A percentile compares a stretch with the other conserved stretches of the same genome.
Evolutionary conservation across 2,329 filamentous ascomycete species (phyloP).

Genomic region (Metarhizium sp.): DNA sequence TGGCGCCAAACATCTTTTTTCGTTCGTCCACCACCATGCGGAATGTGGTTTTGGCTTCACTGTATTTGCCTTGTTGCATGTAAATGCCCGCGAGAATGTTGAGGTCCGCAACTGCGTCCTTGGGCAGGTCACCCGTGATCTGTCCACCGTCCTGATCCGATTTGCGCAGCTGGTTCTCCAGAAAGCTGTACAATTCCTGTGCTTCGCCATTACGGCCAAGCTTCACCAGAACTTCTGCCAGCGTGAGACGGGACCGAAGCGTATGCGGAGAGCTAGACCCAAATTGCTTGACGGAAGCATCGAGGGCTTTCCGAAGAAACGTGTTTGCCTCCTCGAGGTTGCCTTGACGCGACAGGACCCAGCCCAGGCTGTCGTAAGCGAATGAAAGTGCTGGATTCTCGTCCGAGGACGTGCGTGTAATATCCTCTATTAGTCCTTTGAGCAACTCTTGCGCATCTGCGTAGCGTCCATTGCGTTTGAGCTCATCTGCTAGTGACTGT

Average conservation of each 20-base stretch:
- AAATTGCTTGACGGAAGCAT: not conserved
- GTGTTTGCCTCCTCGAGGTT: not conserved
- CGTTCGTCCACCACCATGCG: not conserved
- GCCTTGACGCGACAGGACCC: not conserved
- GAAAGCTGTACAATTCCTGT: not conserved
- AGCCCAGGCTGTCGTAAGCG: not conserved
- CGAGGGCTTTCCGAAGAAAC: not conserved
- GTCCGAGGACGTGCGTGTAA: not conserved
- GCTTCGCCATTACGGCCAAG: not conserved
- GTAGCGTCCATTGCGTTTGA: not conserved
- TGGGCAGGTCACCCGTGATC: not conserved
- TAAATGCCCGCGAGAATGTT: not conserved
- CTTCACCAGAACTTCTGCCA: not conserved
- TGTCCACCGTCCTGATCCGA: not conserved
- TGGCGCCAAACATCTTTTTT: not conserved
- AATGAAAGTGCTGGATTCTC: not conserved
- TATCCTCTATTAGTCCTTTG: not conserved
- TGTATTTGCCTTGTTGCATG: not conserved
- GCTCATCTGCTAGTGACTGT: not conserved
- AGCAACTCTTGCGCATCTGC: not conserved
- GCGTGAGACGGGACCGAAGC: not conserved
- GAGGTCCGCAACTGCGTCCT: not conserved
- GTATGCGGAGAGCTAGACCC: not conserved
- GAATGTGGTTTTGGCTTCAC: not conserved
- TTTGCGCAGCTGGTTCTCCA: not conserved